A percentile compares a stretch with the other conserved stretches of the same genome.
phyloP scores from a whole-genome alignment of 2,329 filamentous ascomycete genomes.

The Pezicula rhizophila region DNA sequence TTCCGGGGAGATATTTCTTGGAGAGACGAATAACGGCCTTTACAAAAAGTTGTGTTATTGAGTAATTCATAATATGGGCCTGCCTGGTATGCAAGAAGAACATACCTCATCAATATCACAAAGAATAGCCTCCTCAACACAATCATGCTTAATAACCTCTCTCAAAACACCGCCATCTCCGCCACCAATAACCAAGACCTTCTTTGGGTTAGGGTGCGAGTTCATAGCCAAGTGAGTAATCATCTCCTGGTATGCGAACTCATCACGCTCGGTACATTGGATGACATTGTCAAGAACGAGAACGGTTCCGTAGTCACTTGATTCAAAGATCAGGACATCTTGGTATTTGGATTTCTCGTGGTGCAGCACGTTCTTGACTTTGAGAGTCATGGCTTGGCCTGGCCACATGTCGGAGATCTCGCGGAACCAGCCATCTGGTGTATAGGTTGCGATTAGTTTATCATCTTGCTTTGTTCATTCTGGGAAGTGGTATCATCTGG shows the following conservation, averaged over 20 bases:
- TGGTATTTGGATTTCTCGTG: conserved; percentile 99
- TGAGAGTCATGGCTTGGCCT: conserved; percentile 95
- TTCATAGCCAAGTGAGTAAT: conserved; percentile 98
- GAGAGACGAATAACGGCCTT: conserved; percentile 94
- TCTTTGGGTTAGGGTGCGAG: conserved; percentile 96
- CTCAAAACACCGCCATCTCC: conserved; percentile 96
- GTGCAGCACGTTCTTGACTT: conserved; percentile 95
- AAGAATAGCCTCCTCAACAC: conserved; percentile 89
- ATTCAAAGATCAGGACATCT: conserved; percentile 98
- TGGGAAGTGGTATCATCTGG: background rate
- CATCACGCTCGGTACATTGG: conserved; percentile 96
- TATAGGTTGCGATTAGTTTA: background rate
- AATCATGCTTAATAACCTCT: conserved; percentile 98
- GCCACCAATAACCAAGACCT: conserved; percentile 95
- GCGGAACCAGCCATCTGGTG: conserved; percentile 97
- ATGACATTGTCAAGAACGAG: conserved; percentile 98
- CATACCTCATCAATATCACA: conserved; percentile 94
- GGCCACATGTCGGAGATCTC: conserved; percentile 99
- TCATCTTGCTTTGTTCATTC: background rate
- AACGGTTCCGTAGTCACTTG: conserved; percentile 91
- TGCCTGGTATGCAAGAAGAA: background rate
- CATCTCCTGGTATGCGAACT: conserved; percentile 99
- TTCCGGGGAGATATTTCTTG: conserved; percentile 93
- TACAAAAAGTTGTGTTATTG: conserved; percentile 9
- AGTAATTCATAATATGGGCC: conserved; percentile 1